Percentiles rank a stretch among this genome's conserved stretches.
phyloP scores from a whole-genome alignment of 768 basidiomycete species.

The Lanmaoa rubissima region DNA sequence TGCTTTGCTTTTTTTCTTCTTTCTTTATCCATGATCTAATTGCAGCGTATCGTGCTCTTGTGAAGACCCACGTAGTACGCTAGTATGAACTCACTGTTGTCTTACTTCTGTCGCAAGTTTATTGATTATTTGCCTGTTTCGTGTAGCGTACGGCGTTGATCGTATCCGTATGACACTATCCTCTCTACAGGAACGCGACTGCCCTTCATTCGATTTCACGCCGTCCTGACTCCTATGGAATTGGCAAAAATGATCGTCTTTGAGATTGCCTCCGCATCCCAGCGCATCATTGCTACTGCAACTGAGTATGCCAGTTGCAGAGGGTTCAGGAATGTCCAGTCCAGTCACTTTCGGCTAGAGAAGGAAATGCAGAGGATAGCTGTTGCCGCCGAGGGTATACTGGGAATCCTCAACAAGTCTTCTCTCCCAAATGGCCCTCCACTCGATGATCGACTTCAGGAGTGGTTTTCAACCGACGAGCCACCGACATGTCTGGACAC shows the following conservation, averaged over 20 bases:
- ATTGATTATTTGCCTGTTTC: too few relatives aligned
- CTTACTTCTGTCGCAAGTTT: background rate
- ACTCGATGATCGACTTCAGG: slow-evolving; percentile 11
- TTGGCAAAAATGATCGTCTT: background rate
- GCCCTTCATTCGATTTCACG: background rate
- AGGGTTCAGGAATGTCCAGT: background rate
- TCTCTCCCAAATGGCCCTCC: background rate
- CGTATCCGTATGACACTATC: too few relatives aligned
- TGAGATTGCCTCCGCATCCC: background rate
- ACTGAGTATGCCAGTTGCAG: background rate
- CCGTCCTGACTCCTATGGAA: background rate
- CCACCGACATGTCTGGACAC: slow-evolving; percentile 1
- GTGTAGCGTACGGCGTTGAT: too few relatives aligned
- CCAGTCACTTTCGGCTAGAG: slow-evolving; percentile 14
- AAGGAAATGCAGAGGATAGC: slow-evolving; percentile 12
- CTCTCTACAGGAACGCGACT: background rate
- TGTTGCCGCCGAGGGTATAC: background rate
- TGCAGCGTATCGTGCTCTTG: background rate
- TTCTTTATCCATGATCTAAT: background rate
- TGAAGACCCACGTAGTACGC: background rate
- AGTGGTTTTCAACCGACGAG: slow-evolving; percentile 11
- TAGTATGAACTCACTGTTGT: background rate
- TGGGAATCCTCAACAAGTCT: background rate
- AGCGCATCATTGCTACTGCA: background rate
- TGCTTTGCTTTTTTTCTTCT: background rate